phyloP scores from a whole-genome alignment of 192 early-diverging fungal genomes.

The Helicostylum pulchrum region DNA sequence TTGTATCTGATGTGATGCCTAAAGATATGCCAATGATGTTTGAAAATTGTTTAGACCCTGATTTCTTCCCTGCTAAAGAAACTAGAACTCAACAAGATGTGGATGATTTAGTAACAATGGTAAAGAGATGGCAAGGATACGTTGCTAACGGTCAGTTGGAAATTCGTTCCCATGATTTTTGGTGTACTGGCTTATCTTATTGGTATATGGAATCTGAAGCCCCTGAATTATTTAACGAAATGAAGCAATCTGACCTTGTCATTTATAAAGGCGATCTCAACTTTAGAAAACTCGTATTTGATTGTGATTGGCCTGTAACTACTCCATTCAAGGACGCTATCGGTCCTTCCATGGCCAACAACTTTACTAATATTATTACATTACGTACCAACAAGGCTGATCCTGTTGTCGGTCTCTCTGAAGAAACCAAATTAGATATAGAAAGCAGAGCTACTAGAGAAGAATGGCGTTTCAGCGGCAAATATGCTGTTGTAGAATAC shows the following conservation, averaged over 20 bases:
- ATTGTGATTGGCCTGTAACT: slow-evolving; percentile 79
- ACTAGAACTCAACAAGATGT: slow-evolving; percentile 31
- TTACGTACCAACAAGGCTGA: slow-evolving; percentile 90
- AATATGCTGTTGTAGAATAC: slow-evolving; percentile 67
- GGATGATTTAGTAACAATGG: slow-evolving; percentile 49
- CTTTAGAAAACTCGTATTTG: slow-evolving; percentile 93
- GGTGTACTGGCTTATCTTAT: slow-evolving; percentile 83
- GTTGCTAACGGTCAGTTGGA: slow-evolving; percentile 63
- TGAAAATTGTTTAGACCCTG: slow-evolving; percentile 33
- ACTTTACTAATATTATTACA: slow-evolving; percentile 63
- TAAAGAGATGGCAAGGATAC: slow-evolving; percentile 62
- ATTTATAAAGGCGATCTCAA: slow-evolving; percentile 98
- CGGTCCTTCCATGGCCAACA: slow-evolving; percentile 59
- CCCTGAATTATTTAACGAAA: slow-evolving; percentile 59
- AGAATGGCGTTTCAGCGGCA: slow-evolving; percentile 69
- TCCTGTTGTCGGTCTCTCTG: slow-evolving; percentile 67
- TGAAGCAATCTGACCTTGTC: slow-evolving; percentile 57
- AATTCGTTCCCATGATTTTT: slow-evolving; percentile 74
- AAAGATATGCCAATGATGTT: slow-evolving; percentile 77
- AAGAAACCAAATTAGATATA: slow-evolving; percentile 55
- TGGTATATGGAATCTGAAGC: slow-evolving; percentile 70
- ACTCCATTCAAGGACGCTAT: slow-evolving; percentile 84
- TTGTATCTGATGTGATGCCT: slow-evolving; percentile 89
- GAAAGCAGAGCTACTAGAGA: slow-evolving; percentile 32
- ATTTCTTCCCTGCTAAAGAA: slow-evolving; percentile 32